These are phyloP conservation scores for Cryptosporidium muris DNA, from an alignment of 169 alveolate species.

Conservation along the genomic window DNA sequence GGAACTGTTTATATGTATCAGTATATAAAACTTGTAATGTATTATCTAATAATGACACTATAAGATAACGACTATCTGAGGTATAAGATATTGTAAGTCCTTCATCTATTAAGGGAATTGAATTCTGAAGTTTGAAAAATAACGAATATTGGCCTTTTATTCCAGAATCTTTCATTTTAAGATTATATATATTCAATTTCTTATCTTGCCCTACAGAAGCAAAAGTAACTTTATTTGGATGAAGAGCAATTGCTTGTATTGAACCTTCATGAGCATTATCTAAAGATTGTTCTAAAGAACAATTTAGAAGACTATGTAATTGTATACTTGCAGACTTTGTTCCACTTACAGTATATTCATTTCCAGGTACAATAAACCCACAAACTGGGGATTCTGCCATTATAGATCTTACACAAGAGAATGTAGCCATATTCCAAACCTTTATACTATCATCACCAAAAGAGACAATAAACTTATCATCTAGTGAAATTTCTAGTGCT, in stretches of 20 bases:
- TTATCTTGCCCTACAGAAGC: slow-evolving; percentile 80
- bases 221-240: slow-evolving; percentile 70
- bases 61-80: slow-evolving; percentile 78
- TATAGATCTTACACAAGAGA: slow-evolving; percentile 74
- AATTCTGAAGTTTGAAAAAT: not conserved
- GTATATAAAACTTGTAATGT: slow-evolving; percentile 81
- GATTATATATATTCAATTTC: slow-evolving; percentile 73
- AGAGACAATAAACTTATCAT: slow-evolving; percentile 76
- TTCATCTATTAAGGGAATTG: slow-evolving; percentile 70
- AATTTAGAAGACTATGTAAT: slow-evolving; percentile 74
- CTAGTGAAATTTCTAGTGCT: slow-evolving; percentile 73
- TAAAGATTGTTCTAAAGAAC: slow-evolving; percentile 68
- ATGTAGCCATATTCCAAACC: slow-evolving; percentile 77
- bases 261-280: slow-evolving; percentile 75
- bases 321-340: slow-evolving; percentile 73
- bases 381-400: slow-evolving; percentile 73
- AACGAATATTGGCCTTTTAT: not conserved
- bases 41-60: slow-evolving; percentile 82
- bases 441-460: slow-evolving; percentile 76
- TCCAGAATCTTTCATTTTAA: slow-evolving; percentile 22
- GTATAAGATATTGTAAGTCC: slow-evolving; percentile 73
- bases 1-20: slow-evolving; percentile 81
- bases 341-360: slow-evolving; percentile 73
- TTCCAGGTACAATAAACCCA: slow-evolving; percentile 74
- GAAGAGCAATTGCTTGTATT: slow-evolving; percentile 69